Conservation (phyloP, 1,284 basidiomycete genomes). For the Cutaneotrichosporon sp. region DNA sequence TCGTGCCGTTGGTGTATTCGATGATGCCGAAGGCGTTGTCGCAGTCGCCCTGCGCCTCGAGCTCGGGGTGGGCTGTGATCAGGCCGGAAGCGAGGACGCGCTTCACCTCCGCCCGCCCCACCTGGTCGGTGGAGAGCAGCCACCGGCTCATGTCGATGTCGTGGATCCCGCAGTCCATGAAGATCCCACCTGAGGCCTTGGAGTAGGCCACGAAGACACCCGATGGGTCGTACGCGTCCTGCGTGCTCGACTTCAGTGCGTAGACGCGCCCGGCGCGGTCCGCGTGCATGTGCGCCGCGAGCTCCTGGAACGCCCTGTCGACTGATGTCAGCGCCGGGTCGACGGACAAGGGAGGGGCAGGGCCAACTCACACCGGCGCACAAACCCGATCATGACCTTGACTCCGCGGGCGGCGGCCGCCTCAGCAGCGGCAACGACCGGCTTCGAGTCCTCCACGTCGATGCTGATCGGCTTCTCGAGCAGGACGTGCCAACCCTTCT, state of each 20-base stretch:
- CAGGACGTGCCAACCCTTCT: conserved; percentile 43
- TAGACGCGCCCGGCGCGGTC: conserved; percentile 27
- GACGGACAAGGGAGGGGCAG: no score
- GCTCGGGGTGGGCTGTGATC: no score
- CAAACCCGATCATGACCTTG: conserved; percentile 40
- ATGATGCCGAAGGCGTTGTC: no score
- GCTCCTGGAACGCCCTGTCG: conserved; percentile 38
- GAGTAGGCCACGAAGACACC: conserved; percentile 43
- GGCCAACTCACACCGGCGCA: conserved; percentile 27
- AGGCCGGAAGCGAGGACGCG: no score
- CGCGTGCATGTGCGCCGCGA: conserved; percentile 27
- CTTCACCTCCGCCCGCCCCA: no score
- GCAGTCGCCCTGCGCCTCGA: no score
- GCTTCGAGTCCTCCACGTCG: conserved; percentile 28
- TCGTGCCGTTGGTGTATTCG: no score
- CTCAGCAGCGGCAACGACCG: conserved; percentile 31
- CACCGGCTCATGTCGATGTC: no score
- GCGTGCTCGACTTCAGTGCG: conserved; percentile 34
- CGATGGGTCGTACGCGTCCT: conserved; percentile 34
- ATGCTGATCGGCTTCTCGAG: conserved; percentile 45
- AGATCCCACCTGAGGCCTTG: conserved; percentile 40
- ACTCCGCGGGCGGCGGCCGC: conserved; percentile 30
- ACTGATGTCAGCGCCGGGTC: conserved; percentile 27
- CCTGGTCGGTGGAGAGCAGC: no score
- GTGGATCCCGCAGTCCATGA: conserved; percentile 42